Evolutionary conservation across 2,329 filamentous ascomycete species (phyloP).

Genomic region (Nigrograna mackinnonii): DNA sequence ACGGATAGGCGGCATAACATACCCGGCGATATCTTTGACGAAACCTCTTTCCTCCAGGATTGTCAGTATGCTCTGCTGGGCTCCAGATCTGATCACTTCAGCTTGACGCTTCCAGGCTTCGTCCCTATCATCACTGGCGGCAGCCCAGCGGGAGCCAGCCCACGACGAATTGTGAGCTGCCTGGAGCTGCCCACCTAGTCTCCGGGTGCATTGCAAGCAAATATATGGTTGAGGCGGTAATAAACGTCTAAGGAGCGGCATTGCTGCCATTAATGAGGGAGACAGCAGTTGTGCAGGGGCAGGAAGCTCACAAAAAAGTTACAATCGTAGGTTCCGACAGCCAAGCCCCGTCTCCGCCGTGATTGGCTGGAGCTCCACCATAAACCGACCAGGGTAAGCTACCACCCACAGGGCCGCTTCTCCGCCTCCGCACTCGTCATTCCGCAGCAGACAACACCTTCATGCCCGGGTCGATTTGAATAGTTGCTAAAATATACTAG

Average conservation of each 20-base stretch:
- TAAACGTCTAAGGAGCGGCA: constrained; percentile 32
- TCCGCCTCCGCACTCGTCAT: no score
- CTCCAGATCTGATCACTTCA: constrained; percentile 27
- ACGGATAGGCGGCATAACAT: constrained; percentile 35
- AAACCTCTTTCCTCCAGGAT: constrained; percentile 72
- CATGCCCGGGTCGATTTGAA: no score
- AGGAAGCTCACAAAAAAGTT: no score
- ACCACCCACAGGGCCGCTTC: no score
- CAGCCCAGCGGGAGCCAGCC: no score
- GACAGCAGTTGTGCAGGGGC: no score
- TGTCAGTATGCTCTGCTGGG: constrained; percentile 57
- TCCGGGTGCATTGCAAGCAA: constrained; percentile 31
- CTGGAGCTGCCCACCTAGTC: constrained; percentile 17
- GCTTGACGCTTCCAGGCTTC: constrained; percentile 32
- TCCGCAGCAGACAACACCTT: no score
- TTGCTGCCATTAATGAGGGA: constrained; percentile 23
- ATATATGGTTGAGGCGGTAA: constrained; percentile 27
- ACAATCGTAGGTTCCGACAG: no score
- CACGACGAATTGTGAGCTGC: constrained; percentile 5
- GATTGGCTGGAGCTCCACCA: no score
- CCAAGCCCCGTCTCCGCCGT: no score
- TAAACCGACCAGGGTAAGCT: no score
- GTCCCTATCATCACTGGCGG: constrained; percentile 3
- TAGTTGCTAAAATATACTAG: no score
- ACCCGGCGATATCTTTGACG: constrained; percentile 77